Conservation (phyloP, 2,329 filamentous ascomycete species). For the Magnaporthiopsis incrustans region DNA sequence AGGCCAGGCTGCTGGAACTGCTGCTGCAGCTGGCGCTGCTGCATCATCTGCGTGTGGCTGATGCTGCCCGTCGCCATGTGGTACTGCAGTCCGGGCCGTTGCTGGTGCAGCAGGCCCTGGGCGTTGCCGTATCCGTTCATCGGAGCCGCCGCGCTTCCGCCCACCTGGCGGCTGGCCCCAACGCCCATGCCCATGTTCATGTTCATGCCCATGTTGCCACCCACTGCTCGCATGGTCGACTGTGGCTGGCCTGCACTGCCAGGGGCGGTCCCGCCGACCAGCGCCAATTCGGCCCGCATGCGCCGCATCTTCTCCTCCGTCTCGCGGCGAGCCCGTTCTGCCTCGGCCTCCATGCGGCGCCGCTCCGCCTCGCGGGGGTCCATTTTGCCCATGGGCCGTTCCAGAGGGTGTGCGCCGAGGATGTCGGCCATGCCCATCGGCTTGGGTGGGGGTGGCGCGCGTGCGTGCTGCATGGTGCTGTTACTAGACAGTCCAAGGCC, state of each 20-base stretch:
- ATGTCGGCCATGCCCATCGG: slow-evolving; percentile 54
- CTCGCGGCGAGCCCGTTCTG: slow-evolving; percentile 30
- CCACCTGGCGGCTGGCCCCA: neutral
- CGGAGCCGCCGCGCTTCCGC: slow-evolving; percentile 22
- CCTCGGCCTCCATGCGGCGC: slow-evolving; percentile 31
- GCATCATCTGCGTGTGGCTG: slow-evolving; percentile 1
- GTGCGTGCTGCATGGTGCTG: slow-evolving; percentile 6
- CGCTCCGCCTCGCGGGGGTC: slow-evolving; percentile 35
- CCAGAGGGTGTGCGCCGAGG: slow-evolving; percentile 35
- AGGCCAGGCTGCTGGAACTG: neutral
- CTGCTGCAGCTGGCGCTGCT: slow-evolving; percentile 3
- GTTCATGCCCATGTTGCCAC: slow-evolving; percentile 19
- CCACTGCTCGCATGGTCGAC: slow-evolving; percentile 22
- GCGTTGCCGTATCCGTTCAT: neutral
- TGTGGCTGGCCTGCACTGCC: neutral
- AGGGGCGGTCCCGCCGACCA: slow-evolving; percentile 8
- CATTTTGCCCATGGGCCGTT: slow-evolving; percentile 17
- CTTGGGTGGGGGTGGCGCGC: slow-evolving; percentile 21
- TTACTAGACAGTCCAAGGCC: slow-evolving; percentile 17
- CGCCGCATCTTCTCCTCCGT: slow-evolving; percentile 41
- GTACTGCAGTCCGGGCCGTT: neutral
- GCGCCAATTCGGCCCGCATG: slow-evolving; percentile 42
- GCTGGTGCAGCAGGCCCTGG: neutral
- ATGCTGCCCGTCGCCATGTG: neutral
- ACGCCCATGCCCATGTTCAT: slow-evolving; percentile 13